Base-by-base conservation (phyloP, 768 basidiomycete genomes). In the Crucibulum laeve region DNA sequence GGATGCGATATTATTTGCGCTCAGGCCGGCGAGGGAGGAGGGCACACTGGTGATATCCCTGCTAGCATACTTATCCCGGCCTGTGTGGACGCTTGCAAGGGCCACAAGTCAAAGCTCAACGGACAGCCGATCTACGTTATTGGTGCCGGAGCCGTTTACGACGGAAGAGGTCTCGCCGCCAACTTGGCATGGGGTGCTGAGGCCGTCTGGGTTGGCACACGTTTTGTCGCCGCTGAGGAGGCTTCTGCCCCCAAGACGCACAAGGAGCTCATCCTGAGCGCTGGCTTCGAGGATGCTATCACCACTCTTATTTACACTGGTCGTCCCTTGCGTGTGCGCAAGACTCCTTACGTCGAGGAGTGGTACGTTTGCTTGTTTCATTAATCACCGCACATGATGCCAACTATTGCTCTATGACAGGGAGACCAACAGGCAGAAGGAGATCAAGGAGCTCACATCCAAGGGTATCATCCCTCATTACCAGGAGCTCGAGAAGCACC, bases 1-100 rank as follows among this genome's bases (percentile, higher is more conserved):
- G 94, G 93, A 25, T 87, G 90, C 24, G 93, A 97, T 56, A 70
- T 97, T 47, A 94, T 97, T 58, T 96, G 93, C 55, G 91, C 91
- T 3, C 92, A 95, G 65, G 92, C 86, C 2, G 89, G 91, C 19
- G 93, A 96, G 65, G 93, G 88, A 26, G 91, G 91, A 42, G 89
- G 89, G 11, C 82, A 84, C 70, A 95, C 93, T 0, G 93, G 93
- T 18, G 83, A 88, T 49, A 79, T 84, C 6, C 79, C 92, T 1
- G 84, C 87, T 2, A 83, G 84, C 11, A 78, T 97, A 58, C 79
- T 97, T 52, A 91, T 97, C 47, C 91, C 92, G 6, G 91, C 91
- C 0, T 89, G 87, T 54, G 91, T 95, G 36, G 91, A 94, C 55
- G 79, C 77, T 18, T 83, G 84, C 57, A 86, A 81, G 58, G 87